A percentile compares a stretch with the other conserved stretches of the same genome.
phyloP scores from a whole-genome alignment of 495 filamentous ascomycete species.

The Tuber microsphaerosporum region DNA sequence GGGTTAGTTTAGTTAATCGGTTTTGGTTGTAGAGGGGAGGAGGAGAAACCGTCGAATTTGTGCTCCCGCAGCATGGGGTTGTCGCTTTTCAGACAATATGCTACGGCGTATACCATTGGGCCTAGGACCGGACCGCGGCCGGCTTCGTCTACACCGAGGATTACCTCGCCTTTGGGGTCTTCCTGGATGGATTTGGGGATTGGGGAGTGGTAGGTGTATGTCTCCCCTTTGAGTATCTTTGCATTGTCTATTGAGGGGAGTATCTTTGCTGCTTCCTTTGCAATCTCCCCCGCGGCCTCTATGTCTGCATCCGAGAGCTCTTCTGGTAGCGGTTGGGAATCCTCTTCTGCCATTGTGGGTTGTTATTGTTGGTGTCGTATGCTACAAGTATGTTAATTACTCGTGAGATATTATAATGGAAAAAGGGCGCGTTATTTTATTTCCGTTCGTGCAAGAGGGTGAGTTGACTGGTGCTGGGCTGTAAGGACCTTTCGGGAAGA shows the following conservation, averaged over 20 bases:
- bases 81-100: slow-evolving; percentile 78
- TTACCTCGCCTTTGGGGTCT: slow-evolving; percentile 49
- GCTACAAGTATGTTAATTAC: not conserved
- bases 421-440: not conserved
- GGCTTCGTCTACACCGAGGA: slow-evolving; percentile 90
- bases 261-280: not conserved
- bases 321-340: slow-evolving; percentile 47
- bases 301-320: slow-evolving; percentile 46
- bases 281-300: not conserved
- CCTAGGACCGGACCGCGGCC: slow-evolving; percentile 91
- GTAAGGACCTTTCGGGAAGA: not conserved
- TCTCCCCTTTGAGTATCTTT: slow-evolving; percentile 60
- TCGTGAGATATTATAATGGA: not conserved
- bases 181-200: slow-evolving; percentile 53
- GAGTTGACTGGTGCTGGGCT: not conserved
- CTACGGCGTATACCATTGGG: slow-evolving; percentile 89
- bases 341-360: slow-evolving; percentile 47
- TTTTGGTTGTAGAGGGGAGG: not conserved
- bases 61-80: slow-evolving; percentile 60
- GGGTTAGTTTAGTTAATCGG: slow-evolving; percentile 6
- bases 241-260: slow-evolving; percentile 61
- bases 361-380: not conserved
- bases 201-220: slow-evolving; percentile 78
- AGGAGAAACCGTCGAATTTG: slow-evolving; percentile 30
- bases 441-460: not conserved